A percentile compares a stretch with the other conserved stretches of the same genome.
These are phyloP conservation scores for Candolleomyces efflorescens DNA, from an alignment of 768 basidiomycete genomes.

Conservation along the genomic window DNA sequence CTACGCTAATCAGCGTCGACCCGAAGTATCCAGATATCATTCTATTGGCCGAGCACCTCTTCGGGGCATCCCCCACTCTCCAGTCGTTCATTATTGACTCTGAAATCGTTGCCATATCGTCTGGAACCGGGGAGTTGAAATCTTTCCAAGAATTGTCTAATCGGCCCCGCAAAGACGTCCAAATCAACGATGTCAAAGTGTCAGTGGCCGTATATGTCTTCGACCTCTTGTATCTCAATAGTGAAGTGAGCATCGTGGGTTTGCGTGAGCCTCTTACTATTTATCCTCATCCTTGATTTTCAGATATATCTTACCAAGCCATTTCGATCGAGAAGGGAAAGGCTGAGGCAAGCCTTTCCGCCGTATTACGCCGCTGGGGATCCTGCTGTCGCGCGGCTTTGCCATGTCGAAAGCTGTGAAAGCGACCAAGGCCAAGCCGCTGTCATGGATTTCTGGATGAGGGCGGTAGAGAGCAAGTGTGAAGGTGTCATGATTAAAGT, in stretches of 20 bases:
- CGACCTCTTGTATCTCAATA: constrained; percentile 85
- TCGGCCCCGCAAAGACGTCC: constrained; percentile 79
- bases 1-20: neutral
- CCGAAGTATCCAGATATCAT: constrained; percentile 79
- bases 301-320: constrained; percentile 51
- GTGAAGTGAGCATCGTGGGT: constrained; percentile 47
- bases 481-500: constrained; percentile 97
- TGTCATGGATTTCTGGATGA: constrained; percentile 73
- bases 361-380: constrained; percentile 42
- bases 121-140: constrained; percentile 52
- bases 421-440: constrained; percentile 57
- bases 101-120: constrained; percentile 85
- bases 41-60: constrained; percentile 48
- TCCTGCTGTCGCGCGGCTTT: constrained; percentile 51
- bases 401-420: constrained; percentile 70
- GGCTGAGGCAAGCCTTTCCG: constrained; percentile 63
- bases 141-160: constrained; percentile 88
- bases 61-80: constrained; percentile 37
- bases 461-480: constrained; percentile 69
- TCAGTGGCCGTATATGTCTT: constrained; percentile 83
- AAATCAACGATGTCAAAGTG: constrained; percentile 68
- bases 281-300: constrained; percentile 2
- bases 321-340: constrained; percentile 64
- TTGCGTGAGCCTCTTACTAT: neutral
- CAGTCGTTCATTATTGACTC: constrained; percentile 75